A percentile compares a stretch with the other conserved stretches of the same genome.
phyloP scores from a whole-genome alignment of 805 yeast species.

The Yamadazyma sp. region DNA sequence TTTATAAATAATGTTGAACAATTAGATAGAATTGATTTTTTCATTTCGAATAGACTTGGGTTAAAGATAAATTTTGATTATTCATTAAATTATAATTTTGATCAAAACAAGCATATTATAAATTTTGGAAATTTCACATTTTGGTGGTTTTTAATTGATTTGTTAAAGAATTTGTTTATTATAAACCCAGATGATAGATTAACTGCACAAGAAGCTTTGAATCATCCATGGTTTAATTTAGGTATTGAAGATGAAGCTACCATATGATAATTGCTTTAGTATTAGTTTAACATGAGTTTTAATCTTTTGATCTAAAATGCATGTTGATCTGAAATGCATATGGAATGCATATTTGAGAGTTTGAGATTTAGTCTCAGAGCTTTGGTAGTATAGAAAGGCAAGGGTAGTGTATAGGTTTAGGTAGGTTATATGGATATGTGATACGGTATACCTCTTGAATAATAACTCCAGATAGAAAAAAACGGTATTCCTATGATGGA shows the following conservation, averaged over 20 bases:
- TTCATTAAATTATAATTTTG: constrained; percentile 36
- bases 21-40: constrained; percentile 41
- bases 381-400: too few relatives aligned
- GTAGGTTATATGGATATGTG: too few relatives aligned
- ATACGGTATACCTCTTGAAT: too few relatives aligned
- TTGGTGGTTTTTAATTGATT: constrained; percentile 72
- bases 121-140: constrained; percentile 64
- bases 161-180: constrained; percentile 35
- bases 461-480: too few relatives aligned
- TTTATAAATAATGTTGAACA: constrained; percentile 37
- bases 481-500: too few relatives aligned
- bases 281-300: not conserved
- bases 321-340: too few relatives aligned
- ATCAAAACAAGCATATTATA: constrained; percentile 39
- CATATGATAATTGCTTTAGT: not conserved
- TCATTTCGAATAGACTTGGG: constrained; percentile 41
- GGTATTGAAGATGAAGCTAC: constrained; percentile 49
- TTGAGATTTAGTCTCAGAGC: too few relatives aligned
- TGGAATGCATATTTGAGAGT: too few relatives aligned
- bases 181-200: constrained; percentile 38
- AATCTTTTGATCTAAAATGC: too few relatives aligned
- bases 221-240: constrained; percentile 47
- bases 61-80: constrained; percentile 37
- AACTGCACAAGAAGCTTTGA: constrained; percentile 40
- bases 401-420: too few relatives aligned